These are phyloP conservation scores for Zychaea mexicana DNA, from an alignment of 371 early-diverging fungal genomes.

Conservation along the genomic window DNA sequence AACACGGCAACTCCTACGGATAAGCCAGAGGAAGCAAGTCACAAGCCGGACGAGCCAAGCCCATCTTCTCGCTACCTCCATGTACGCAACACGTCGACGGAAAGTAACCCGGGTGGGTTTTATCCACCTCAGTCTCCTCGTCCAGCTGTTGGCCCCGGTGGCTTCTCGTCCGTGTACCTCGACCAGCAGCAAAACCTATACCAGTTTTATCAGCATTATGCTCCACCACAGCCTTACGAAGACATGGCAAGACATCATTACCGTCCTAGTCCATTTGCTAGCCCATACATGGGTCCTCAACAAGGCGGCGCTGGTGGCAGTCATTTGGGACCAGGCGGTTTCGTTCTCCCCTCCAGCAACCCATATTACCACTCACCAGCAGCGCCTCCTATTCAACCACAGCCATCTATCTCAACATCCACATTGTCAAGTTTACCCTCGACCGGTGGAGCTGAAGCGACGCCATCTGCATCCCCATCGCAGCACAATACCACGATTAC, in stretches of 20 bases:
- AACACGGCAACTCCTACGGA: background rate
- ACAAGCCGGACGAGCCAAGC: conserved; percentile 13
- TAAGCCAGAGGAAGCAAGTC: background rate
- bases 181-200: conserved; percentile 31
- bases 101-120: background rate
- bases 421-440: background rate
- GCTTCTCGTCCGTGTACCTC: conserved; percentile 14
- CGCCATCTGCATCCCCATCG: background rate
- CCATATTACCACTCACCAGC: background rate
- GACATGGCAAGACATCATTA: conserved; percentile 27
- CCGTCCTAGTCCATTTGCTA: conserved; percentile 20
- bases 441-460: background rate
- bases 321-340: conserved; percentile 22
- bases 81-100: background rate
- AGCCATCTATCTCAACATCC: background rate
- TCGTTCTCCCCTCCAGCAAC: conserved; percentile 13
- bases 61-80: background rate
- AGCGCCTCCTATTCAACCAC: background rate
- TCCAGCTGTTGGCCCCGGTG: conserved; percentile 13
- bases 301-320: background rate
- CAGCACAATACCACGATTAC: too few relatives aligned
- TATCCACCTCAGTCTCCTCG: background rate
- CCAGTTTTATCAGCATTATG: conserved; percentile 43
- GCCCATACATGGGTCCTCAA: conserved; percentile 12
- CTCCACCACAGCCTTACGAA: conserved; percentile 42